phyloP scores from a whole-genome alignment of 2,329 filamentous ascomycete species.

The Hymenoscyphus repandus region DNA sequence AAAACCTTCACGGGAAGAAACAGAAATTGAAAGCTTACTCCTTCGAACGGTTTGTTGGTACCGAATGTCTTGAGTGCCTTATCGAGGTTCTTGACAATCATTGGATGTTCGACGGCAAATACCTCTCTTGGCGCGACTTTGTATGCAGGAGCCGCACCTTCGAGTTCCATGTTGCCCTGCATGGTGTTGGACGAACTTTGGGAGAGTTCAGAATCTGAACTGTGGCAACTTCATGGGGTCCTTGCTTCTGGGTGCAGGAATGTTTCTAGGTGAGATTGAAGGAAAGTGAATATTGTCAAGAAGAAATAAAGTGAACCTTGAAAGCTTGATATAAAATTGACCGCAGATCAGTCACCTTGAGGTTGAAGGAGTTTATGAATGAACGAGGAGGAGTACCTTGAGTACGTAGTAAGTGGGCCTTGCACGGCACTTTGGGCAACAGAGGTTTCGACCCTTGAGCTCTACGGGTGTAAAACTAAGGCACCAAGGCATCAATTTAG shows the following conservation, averaged over 20 bases:
- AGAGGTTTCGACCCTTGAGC: background rate
- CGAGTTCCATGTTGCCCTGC: background rate
- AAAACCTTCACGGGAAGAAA: background rate
- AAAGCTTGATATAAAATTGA: too few relatives aligned
- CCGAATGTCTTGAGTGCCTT: constrained; percentile 59
- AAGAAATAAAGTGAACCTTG: too few relatives aligned
- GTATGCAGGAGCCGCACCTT: constrained; percentile 38
- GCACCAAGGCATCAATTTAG: background rate
- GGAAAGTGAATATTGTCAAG: too few relatives aligned
- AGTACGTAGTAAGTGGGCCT: too few relatives aligned
- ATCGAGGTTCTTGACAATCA: constrained; percentile 58
- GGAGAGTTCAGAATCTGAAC: background rate
- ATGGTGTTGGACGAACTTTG: background rate
- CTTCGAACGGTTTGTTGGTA: constrained; percentile 22
- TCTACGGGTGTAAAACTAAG: background rate
- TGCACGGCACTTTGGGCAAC: background rate
- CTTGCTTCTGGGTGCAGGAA: too few relatives aligned
- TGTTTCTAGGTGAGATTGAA: too few relatives aligned
- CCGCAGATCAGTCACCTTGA: too few relatives aligned
- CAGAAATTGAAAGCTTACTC: constrained; percentile 21
- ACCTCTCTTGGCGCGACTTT: constrained; percentile 46
- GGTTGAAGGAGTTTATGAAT: too few relatives aligned
- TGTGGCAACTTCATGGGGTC: too few relatives aligned
- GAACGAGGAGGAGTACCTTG: too few relatives aligned
- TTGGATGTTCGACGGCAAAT: constrained; percentile 62